Base-by-base conservation (phyloP, 2,329 filamentous ascomycete species). In the Teratosphaeria nubilosa region DNA sequence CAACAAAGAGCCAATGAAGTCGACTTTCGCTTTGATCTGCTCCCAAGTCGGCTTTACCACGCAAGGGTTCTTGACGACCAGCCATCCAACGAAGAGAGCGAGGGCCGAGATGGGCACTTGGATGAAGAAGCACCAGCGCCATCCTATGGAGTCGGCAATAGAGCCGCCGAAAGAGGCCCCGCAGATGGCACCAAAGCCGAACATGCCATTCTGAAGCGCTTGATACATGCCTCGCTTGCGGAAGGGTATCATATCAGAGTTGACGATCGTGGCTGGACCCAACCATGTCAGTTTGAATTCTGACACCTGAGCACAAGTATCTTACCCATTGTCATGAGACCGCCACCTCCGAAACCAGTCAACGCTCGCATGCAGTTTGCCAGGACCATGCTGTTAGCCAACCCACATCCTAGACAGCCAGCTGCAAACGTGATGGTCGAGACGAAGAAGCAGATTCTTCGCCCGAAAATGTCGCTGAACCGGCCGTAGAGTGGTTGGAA, bases 401-500 rank as follows among this genome's bases (percentile, higher is more conserved):
- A 54, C 6, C 65, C 68, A 54, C 69, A 70, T n/a, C 68, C 68
- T 10, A 70, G 56, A 59, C 68, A 70, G 13, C 68, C 69, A 22
- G 62, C 53, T n/a, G 63, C 65, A 41, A 70, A 70, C 0, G 68
- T 65, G n/a, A 66, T 65, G 1, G 67, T 68, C 20, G 66, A 67
- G 2, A 70, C 63, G 58, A 48, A 48, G n/a, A 48, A 48, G 41
- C 41, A 48, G 20, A 48, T 14, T 53, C 31, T 86, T 20, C 83
- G 77, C 16, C 69, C 69, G 53, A 70, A 70, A 3, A 71, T 63
- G 53, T 71, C 69, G 22, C 59, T 64, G 20, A 71, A 59, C 13
- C 69, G 77, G 22, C 84, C 83, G 66, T 86, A 86, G 0, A 87
- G 75, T 59, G 86, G 82, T 62, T 84, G 83, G 62, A 86, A 86